Percentiles rank a stretch among this genome's conserved stretches.
Evolutionary conservation across 768 basidiomycete genomes (phyloP).

Genomic region (Chalciporus sphaerocephalus): DNA sequence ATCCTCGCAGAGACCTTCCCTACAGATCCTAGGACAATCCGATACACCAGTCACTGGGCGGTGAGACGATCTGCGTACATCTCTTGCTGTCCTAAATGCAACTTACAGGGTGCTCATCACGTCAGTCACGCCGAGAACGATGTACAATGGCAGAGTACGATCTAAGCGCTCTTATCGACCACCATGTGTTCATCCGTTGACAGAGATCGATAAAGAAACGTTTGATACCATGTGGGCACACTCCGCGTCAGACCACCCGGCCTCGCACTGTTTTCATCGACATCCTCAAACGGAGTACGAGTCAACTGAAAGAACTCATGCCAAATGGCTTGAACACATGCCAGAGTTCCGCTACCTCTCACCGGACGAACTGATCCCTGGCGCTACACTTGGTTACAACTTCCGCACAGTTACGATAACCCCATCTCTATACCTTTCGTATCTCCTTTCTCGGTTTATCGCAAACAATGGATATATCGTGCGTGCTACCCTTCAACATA

Average conservation of each 20-base stretch:
- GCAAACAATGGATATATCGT: slow-evolving; percentile 51
- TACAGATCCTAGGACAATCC: slow-evolving; percentile 60
- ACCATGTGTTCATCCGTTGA: not conserved
- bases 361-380: slow-evolving; percentile 36
- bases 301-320: slow-evolving; percentile 26
- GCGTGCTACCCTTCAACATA: slow-evolving; percentile 59
- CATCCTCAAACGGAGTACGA: slow-evolving; percentile 56
- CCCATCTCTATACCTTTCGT: slow-evolving; percentile 53
- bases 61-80: slow-evolving; percentile 35
- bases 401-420: slow-evolving; percentile 70
- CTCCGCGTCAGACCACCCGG: slow-evolving; percentile 44
- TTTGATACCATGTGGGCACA: slow-evolving; percentile 68
- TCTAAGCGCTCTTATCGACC: not conserved
- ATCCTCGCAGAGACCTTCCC: slow-evolving; percentile 67
- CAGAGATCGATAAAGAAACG: slow-evolving; percentile 64
- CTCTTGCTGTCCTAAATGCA: not conserved
- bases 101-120: slow-evolving; percentile 68
- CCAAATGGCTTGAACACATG: slow-evolving; percentile 39
- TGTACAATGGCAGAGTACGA: slow-evolving; percentile 46
- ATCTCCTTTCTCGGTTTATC: slow-evolving; percentile 52
- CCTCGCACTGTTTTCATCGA: slow-evolving; percentile 61
- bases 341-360: slow-evolving; percentile 43
- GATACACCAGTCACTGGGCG: slow-evolving; percentile 76
- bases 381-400: slow-evolving; percentile 43
- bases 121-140: slow-evolving; percentile 50